Evolutionary conservation across 441 rosid genomes (phyloP), one percentile per base, ranked within the genome.

Genomic region (Theobroma grandiflorum): DNA sequence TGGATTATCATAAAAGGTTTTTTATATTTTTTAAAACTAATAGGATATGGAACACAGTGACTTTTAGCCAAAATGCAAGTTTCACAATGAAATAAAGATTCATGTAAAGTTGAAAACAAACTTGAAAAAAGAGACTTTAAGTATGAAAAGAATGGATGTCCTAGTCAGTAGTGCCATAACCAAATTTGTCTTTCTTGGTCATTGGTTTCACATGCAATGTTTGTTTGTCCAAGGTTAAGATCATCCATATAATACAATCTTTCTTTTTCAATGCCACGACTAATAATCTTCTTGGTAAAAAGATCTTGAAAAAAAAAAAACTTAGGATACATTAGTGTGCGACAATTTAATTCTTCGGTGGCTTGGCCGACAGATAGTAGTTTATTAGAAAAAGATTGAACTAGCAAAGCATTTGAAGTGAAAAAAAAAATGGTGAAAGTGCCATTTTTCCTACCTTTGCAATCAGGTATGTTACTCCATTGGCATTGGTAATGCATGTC

Each of bases 241-340:
- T 68, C 33, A 55, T 53, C 58, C n/a, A 78, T 9, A 22, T 68
- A 40, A 18, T 75, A 78, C 18, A 49, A 1, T 9, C 76, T 45
- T 33, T 8, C 20, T 52, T 10, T 50, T 31, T 52, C 9, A 52
- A 65, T 73, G 38, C 65, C 71, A 75, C 33, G 8, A 10, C 47
- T 59, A 75, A 77, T 77, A 2, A 37, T 67, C 64, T 76, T 38
- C 52, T 20, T 12, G 6, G 75, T 78, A 16, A 63, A 65, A 79
- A 79, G 61, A 72, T 61, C 76, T 50, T 55, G 65, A 3, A 73
- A 35, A 3, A 73, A 18, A 8, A 55, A 37, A 26, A 43, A 45
- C 10, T 45, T 3, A 26, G 12, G 12, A 45, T 7, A 45, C 49
- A 45, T 45, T 45, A 45, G 49, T 8, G 3, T 57, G 2, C 10